Evolutionary conservation across 78 protist species (phyloP), one percentile per base, ranked within the genome.

Genomic region (Mastigamoeba balamuthi): DNA sequence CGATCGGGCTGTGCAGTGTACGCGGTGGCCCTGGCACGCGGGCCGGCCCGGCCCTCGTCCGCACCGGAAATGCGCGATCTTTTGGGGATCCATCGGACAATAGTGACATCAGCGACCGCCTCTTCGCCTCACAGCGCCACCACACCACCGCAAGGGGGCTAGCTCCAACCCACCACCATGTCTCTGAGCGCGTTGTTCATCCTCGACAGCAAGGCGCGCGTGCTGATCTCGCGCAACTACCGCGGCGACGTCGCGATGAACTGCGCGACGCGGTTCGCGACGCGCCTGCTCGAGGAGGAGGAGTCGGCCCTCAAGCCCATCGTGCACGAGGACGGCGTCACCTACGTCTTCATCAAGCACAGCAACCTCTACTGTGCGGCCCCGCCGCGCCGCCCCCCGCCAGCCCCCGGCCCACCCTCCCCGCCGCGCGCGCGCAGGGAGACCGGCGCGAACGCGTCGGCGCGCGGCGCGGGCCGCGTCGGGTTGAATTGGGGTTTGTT

Each of bases 301-400:
- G 93, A 92, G 69, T 27, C 52, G 28, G 72, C 65, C 29, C 42
- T 88, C 28, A 86, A 87, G 58, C 97, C 98, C 52, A 71, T 94
- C 44, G 75, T 93, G n/a, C 68, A 85, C 41, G 84, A 58, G 6
- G 95, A 84, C 44, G 91, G 92, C 42, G 71, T 94, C 37, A 88
- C 96, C 1, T 96, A 82, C 80, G 77, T 84, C 6, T 91, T 88
- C 75, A 82, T 96, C 78, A 88, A 93, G 80, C 83, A 95, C 66
- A 83, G 85, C 75, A 88, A 93, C 75, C 48, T 96, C n/a, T 95
- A 80, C 75, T 73, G 93, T 87, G 82, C 73, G 1, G 30, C 28
- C 25, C 58, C 6, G 9, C 35, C 40, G 1, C n/a, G 1, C n/a
- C n/a, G 27, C 28, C 65, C 65, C 28, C 17, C 36, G 29, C 17